Percentiles rank a stretch among this genome's conserved stretches.
These are phyloP conservation scores for Abelmoschus esculentus DNA, from an alignment of 345 rosid genomes.

Conservation along the genomic window DNA sequence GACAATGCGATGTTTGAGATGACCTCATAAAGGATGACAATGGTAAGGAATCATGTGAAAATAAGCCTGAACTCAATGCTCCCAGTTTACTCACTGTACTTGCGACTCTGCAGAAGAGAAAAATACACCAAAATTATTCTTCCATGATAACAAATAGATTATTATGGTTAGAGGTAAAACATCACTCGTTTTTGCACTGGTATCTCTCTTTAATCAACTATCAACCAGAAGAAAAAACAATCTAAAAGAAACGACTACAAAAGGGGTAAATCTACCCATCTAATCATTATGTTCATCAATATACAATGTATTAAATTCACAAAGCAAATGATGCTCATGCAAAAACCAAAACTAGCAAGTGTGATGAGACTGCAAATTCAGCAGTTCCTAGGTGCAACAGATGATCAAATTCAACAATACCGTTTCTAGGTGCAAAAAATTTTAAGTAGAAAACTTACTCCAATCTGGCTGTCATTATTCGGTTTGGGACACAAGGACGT, in stretches of 20 bases:
- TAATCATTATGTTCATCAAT: background rate
- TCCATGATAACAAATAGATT: background rate
- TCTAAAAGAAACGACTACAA: background rate
- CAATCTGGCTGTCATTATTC: background rate
- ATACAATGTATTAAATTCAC: background rate
- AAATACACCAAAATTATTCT: background rate
- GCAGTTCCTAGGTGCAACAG: background rate
- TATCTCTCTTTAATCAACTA: background rate
- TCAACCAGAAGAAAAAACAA: background rate
- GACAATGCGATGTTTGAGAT: constrained; percentile 35
- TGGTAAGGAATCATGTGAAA: constrained; percentile 50
- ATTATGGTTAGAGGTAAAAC: background rate
- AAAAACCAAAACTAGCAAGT: background rate
- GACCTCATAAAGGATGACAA: constrained; percentile 34
- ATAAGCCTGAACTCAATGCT: constrained; percentile 56
- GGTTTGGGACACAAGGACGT: background rate
- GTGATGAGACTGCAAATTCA: background rate
- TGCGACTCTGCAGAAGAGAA: constrained; percentile 26
- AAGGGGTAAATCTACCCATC: background rate
- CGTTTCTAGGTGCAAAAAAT: constrained; percentile 3
- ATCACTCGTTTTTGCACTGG: background rate
- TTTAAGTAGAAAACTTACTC: constrained; percentile 11
- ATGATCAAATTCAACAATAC: background rate
- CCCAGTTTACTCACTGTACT: constrained; percentile 43
- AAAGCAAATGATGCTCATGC: background rate